These are phyloP conservation scores for Venturia nashicola DNA, from an alignment of 2,329 filamentous ascomycete genomes.

Conservation along the genomic window DNA sequence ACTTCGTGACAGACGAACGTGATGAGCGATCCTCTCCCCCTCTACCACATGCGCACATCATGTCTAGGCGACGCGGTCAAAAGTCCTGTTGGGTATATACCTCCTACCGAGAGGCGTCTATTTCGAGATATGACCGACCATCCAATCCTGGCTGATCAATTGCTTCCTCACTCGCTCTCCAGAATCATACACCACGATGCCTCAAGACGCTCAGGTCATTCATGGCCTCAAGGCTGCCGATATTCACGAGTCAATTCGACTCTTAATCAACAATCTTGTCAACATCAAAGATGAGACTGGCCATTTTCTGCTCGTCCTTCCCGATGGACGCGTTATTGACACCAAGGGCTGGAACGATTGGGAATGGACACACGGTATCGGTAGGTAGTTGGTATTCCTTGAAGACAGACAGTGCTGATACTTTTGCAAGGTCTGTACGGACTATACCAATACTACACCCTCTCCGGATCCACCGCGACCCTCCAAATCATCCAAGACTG, in stretches of 20 bases:
- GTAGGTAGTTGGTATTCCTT: neutral
- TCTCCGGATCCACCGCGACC: conserved; percentile 50
- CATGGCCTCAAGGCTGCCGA: conserved; percentile 2
- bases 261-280: conserved; percentile 61
- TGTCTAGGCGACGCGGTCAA: neutral
- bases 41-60: neutral
- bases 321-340: conserved; percentile 65
- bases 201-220: conserved; percentile 2
- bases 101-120: neutral
- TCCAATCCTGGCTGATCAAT: neutral
- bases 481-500: conserved; percentile 59
- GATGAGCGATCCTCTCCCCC: neutral
- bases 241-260: conserved; percentile 37
- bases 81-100: conserved; percentile 1
- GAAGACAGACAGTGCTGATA: neutral
- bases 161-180: neutral
- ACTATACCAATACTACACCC: conserved; percentile 68
- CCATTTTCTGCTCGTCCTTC: conserved; percentile 57
- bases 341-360: conserved; percentile 77
- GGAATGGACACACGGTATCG: conserved; percentile 75
- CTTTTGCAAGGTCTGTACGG: conserved; percentile 49
- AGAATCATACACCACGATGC: neutral
- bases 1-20: neutral
- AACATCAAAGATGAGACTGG: conserved; percentile 67
- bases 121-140: neutral